These are phyloP conservation scores for Vicia villosa DNA, from an alignment of 306 rosid species.

Conservation along the genomic window DNA sequence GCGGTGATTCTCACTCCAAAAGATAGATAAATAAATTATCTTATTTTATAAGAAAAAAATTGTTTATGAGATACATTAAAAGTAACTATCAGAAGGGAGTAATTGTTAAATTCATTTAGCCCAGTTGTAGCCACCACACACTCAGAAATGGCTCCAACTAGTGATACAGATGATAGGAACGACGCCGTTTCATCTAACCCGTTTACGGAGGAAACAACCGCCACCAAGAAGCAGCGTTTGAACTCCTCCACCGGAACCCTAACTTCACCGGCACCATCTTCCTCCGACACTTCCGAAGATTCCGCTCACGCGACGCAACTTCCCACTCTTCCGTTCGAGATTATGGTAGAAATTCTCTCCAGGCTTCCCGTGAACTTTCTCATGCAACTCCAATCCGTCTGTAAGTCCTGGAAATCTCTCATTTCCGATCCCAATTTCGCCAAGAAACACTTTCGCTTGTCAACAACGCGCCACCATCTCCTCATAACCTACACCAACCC, in stretches of 20 bases:
- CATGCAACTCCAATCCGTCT: slow-evolving; percentile 27
- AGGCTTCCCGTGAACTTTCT: slow-evolving; percentile 38
- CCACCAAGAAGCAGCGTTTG: too few species aligned
- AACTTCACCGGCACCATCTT: not conserved
- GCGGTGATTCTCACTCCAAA: too few species aligned
- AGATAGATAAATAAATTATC: too few species aligned
- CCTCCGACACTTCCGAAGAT: too few species aligned
- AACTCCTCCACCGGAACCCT: not conserved
- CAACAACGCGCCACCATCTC: not conserved
- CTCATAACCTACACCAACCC: not conserved
- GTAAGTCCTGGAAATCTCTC: slow-evolving; percentile 31
- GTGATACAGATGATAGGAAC: not conserved
- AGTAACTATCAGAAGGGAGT: too few species aligned
- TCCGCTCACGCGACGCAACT: not conserved
- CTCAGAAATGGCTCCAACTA: not conserved
- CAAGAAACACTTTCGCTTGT: slow-evolving; percentile 18
- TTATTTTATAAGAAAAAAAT: too few species aligned
- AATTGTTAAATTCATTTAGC: too few species aligned
- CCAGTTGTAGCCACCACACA: not conserved
- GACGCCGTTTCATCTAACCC: not conserved
- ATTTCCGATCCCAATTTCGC: slow-evolving; percentile 44
- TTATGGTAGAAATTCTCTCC: slow-evolving; percentile 35
- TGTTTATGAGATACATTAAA: too few species aligned
- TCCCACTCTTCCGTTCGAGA: slow-evolving; percentile 35
- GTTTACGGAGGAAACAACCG: not conserved